Evolutionary conservation across 768 basidiomycete genomes (phyloP), one percentile per base, ranked within the genome.

Genomic region (Podaxis sp.): DNA sequence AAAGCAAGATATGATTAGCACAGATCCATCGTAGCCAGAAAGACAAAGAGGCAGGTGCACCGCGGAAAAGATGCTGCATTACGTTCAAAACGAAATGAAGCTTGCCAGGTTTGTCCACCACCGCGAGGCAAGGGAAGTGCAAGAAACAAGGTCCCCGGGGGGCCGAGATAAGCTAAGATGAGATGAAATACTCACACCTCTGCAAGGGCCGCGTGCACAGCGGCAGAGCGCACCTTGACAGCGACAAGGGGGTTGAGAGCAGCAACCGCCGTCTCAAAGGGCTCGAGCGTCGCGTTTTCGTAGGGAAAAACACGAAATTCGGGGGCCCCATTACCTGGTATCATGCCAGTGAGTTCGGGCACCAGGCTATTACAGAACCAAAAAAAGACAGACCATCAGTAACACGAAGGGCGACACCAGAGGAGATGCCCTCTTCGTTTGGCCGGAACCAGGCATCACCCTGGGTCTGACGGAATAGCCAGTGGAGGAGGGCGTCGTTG

Each of bases 381-480:
- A 23, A 48, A 23, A 48, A 13, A 25, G 25, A 18, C 36, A n/a
- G 10, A 60, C 79, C 78, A 61, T 81, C 77, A 27, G 70, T 70
- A 2, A 81, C 75, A 5, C 81, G 69, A 5, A 91, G 73, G 37
- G 88, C 89, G 37, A 91, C 88, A 28, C 90, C 90, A 0, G 86
- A 85, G 23, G 89, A 86, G 52, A 90, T 77, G 64, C 83, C 82
- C 69, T 90, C 83, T 64, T 89, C 88, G 35, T 89, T 83, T 11
- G 89, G 88, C 62, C 89, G 84, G 71, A 91, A 91, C 90, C 90
- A 91, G 3, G 89, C 88, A 55, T 91, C 90, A 42, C 88, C 88
- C 69, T 90, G 89, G 0, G 90, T 91, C 79, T 90, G 75, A 23
- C 74, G 84, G 76, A 90, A 91, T 66, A 91, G 84, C 74, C 89